Evolutionary conservation across 2,329 filamentous ascomycete genomes (phyloP).

Genomic region (Bipolaris zeicola): DNA sequence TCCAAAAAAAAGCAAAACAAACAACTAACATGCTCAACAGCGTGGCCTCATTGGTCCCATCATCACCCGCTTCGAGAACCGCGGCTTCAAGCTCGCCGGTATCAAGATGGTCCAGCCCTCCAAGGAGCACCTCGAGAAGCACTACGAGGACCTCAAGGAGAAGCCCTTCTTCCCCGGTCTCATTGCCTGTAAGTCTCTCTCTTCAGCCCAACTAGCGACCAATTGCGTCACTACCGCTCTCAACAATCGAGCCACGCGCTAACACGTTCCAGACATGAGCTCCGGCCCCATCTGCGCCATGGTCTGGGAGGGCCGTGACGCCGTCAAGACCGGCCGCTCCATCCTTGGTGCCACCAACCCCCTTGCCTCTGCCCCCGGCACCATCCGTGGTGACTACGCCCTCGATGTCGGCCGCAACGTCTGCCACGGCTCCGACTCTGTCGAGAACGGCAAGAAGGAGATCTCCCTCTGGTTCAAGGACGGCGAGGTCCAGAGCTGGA

Average conservation of each 20-base stretch:
- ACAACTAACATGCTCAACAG: slow-evolving; percentile 54
- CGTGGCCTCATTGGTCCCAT: slow-evolving; percentile 98
- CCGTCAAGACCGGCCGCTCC: slow-evolving; percentile 96
- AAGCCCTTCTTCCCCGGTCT: slow-evolving; percentile 98
- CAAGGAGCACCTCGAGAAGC: slow-evolving; percentile 96
- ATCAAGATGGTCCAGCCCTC: slow-evolving; percentile 91
- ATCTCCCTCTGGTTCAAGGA: slow-evolving; percentile 98
- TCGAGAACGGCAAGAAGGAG: slow-evolving; percentile 99
- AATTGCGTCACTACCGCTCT: not conserved
- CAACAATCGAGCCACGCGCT: slow-evolving; percentile 1
- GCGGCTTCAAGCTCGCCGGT: slow-evolving; percentile 97
- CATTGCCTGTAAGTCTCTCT: slow-evolving; percentile 74
- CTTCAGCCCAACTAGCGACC: not conserved
- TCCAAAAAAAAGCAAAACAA: slow-evolving; percentile 10
- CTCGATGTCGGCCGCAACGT: slow-evolving; percentile 96
- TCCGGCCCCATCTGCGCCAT: slow-evolving; percentile 97
- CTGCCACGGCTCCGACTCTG: slow-evolving; percentile 98
- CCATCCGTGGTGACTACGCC: slow-evolving; percentile 94
- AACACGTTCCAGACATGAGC: slow-evolving; percentile 75
- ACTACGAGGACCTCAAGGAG: slow-evolving; percentile 89
- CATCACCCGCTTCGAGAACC: slow-evolving; percentile 96
- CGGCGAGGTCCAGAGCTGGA: slow-evolving; percentile 83
- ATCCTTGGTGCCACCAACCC: slow-evolving; percentile 99
- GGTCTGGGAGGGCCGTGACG: slow-evolving; percentile 99
- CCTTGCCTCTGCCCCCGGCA: slow-evolving; percentile 88